Evolutionary conservation across 83 land plant genomes (phyloP).

Genomic region (Thuja plicata): DNA sequence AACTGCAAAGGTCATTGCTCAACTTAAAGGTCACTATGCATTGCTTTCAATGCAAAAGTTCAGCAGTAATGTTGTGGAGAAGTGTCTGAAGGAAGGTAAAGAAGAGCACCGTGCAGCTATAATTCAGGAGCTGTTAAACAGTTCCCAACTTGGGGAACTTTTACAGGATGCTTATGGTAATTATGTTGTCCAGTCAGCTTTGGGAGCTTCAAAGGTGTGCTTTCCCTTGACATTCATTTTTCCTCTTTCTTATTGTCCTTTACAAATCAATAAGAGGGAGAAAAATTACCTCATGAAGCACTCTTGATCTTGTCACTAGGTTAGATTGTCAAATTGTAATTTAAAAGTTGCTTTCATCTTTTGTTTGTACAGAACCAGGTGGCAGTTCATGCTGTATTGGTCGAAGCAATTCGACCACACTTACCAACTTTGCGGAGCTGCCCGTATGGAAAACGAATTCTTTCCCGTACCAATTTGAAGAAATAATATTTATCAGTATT

Average conservation of each 20-base stretch:
- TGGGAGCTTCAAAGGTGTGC: conserved; percentile 52
- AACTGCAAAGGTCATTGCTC: conserved; percentile 42
- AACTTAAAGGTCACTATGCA: conserved; percentile 56
- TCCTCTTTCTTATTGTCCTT: neutral
- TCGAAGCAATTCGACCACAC: conserved; percentile 29
- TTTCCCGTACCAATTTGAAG: conserved; percentile 26
- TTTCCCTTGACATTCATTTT: conserved; percentile 7
- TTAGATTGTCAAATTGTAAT: neutral
- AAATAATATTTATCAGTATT: neutral
- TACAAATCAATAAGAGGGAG: no score
- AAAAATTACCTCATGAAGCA: neutral
- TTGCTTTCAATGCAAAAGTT: conserved; percentile 64
- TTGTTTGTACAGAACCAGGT: conserved; percentile 19
- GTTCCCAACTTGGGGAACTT: conserved; percentile 45
- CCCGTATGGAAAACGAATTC: conserved; percentile 29
- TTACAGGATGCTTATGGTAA: conserved; percentile 75
- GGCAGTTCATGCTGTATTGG: conserved; percentile 16
- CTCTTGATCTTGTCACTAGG: neutral
- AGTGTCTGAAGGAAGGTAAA: conserved; percentile 52
- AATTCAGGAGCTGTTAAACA: conserved; percentile 47
- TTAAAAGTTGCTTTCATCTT: neutral
- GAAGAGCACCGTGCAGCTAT: conserved; percentile 42
- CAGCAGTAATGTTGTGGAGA: conserved; percentile 84
- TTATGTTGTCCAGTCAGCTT: conserved; percentile 75
- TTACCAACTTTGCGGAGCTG: conserved; percentile 20